Conservation (phyloP, 139 green algal species). For the Trebouxia sp. region DNA sequence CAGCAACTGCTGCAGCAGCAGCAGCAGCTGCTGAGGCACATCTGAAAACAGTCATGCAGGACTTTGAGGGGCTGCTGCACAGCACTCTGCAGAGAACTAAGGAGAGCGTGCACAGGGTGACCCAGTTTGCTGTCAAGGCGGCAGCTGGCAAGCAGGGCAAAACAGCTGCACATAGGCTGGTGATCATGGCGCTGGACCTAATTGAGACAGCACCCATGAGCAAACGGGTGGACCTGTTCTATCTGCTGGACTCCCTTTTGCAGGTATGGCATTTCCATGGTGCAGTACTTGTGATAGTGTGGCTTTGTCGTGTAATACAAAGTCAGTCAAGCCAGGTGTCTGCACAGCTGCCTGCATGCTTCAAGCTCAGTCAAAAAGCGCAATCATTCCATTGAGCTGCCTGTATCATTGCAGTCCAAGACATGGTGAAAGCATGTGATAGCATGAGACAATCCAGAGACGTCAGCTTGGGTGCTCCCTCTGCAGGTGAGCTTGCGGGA, state of each 20-base stretch:
- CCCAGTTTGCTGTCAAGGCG: conserved; percentile 5
- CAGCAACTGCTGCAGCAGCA: background rate
- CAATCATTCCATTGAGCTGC: no score
- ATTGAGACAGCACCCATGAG: background rate
- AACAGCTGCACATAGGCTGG: conserved; percentile 5
- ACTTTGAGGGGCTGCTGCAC: background rate
- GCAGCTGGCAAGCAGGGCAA: background rate
- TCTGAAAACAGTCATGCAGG: background rate
- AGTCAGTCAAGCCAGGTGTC: no score
- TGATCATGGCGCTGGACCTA: conserved; percentile 23
- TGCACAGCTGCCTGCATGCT: no score
- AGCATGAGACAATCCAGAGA: no score
- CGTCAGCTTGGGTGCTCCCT: background rate
- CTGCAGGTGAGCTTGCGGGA: conserved; percentile 3
- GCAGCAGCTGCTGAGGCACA: conserved; percentile 16
- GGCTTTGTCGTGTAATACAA: no score
- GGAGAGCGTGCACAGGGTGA: conserved; percentile 28
- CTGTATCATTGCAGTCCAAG: no score
- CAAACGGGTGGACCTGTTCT: conserved; percentile 35
- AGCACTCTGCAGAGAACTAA: conserved; percentile 14
- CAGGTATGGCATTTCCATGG: conserved; percentile 1
- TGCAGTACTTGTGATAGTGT: no score
- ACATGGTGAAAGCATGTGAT: no score
- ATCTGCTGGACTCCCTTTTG: conserved; percentile 35
- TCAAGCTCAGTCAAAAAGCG: no score